Percentiles rank a stretch among this genome's conserved stretches.
Evolutionary conservation across 2,329 filamentous ascomycete genomes (phyloP).

Genomic region (Fusarium sp.): DNA sequence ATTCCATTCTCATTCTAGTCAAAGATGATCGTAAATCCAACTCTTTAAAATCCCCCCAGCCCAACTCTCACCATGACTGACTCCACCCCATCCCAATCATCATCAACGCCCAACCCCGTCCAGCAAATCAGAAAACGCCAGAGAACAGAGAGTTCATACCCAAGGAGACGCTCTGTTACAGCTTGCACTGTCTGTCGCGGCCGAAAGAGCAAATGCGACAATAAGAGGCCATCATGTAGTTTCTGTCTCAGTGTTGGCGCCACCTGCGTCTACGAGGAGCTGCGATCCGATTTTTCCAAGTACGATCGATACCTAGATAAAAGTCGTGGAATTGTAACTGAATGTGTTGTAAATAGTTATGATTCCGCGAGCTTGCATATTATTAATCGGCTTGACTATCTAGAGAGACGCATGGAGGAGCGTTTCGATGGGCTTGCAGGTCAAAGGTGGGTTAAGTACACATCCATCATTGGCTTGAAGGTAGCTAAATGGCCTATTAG

Average conservation of each 20-base stretch:
- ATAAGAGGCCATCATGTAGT: slow-evolving; percentile 2
- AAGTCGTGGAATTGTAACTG: neutral
- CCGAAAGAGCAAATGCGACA: neutral
- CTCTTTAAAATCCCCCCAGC: neutral
- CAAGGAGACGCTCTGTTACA: neutral
- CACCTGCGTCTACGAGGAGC: neutral
- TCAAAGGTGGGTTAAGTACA: neutral
- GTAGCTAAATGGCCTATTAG: neutral
- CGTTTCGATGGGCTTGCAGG: neutral
- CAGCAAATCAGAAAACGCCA: neutral
- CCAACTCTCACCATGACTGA: neutral
- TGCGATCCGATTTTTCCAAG: neutral
- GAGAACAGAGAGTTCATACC: neutral
- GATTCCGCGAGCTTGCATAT: neutral
- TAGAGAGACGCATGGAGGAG: neutral
- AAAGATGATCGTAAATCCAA: neutral
- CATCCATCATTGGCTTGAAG: too few relatives aligned
- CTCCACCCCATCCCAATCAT: neutral
- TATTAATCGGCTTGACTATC: neutral
- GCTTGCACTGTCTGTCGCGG: neutral
- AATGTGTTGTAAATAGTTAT: neutral
- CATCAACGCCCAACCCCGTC: neutral
- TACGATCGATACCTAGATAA: neutral
- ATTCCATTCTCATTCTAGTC: neutral
- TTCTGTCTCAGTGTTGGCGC: neutral